Conservation (phyloP, 495 filamentous ascomycete genomes). For the Bacidia gigantensis region DNA sequence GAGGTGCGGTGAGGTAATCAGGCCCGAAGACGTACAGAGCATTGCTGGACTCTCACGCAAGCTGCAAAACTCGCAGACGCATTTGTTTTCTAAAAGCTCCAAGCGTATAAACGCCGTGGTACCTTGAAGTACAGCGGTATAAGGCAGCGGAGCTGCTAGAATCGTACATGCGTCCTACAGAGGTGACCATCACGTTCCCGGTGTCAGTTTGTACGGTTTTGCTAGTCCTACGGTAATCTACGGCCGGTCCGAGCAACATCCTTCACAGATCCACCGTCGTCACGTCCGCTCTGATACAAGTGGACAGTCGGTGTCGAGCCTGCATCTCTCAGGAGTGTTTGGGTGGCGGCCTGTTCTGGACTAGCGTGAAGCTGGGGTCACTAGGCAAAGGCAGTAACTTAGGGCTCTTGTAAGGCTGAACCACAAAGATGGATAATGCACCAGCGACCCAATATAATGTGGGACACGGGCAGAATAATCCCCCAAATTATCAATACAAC, state of each 20-base stretch:
- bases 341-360: constrained; percentile 1
- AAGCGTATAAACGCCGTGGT: background rate
- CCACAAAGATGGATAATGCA: constrained; percentile 14
- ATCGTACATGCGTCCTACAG: background rate
- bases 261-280: background rate
- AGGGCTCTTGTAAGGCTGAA: constrained; percentile 11
- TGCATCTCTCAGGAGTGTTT: background rate
- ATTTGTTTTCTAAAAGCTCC: background rate
- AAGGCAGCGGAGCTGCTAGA: constrained; percentile 5
- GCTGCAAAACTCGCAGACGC: background rate
- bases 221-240: background rate
- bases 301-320: background rate
- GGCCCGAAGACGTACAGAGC: background rate
- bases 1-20: background rate
- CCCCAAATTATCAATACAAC: constrained; percentile 13
- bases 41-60: background rate
- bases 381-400: background rate
- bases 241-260: background rate
- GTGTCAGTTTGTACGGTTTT: background rate
- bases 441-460: constrained; percentile 14
- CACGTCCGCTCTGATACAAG: background rate
- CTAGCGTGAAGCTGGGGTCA: constrained; percentile 5
- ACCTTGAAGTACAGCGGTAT: constrained; percentile 1
- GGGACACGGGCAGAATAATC: constrained; percentile 6
- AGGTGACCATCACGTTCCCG: too few species aligned